Conservation (phyloP, 2,329 filamentous ascomycete species). For the Hirsutella rhossiliensis region DNA sequence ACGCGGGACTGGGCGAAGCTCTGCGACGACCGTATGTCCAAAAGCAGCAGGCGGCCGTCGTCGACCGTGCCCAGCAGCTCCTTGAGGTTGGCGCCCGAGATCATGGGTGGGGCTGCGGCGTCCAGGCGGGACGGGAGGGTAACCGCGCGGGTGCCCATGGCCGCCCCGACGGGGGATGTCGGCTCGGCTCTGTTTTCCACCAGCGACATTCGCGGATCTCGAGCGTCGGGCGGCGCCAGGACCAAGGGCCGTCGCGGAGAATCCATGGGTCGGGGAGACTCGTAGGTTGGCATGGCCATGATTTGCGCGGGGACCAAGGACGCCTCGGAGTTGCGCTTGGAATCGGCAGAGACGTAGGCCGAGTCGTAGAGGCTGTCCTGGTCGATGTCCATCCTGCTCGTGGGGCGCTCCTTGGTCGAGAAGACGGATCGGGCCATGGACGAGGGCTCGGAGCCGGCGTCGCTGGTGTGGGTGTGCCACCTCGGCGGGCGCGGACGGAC, state of each 20-base stretch:
- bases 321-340: conserved; percentile 38
- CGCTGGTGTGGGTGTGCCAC: conserved; percentile 36
- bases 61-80: conserved; percentile 36
- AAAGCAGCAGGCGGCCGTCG: conserved; percentile 44
- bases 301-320: conserved; percentile 29
- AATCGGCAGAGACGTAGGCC: conserved; percentile 41
- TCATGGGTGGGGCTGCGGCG: conserved; percentile 33
- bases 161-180: conserved; percentile 15
- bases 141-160: conserved; percentile 24
- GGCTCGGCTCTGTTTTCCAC: conserved; percentile 33
- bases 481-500: conserved; percentile 30
- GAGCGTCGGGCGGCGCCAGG: conserved; percentile 33
- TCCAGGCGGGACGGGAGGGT: conserved; percentile 41
- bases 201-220: conserved; percentile 42
- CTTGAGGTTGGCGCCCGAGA: conserved; percentile 41
- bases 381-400: conserved; percentile 30
- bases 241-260: conserved; percentile 11
- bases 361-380: conserved; percentile 36
- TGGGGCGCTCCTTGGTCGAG: conserved; percentile 9
- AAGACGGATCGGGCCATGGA: conserved; percentile 11
- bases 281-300: conserved; percentile 30
- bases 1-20: conserved; percentile 69
- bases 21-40: conserved; percentile 80
- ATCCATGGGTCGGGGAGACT: conserved; percentile 22
- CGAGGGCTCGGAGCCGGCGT: conserved; percentile 24